phyloP scores from a whole-genome alignment of 1,284 basidiomycete genomes.

The Athelia psychrophila region DNA sequence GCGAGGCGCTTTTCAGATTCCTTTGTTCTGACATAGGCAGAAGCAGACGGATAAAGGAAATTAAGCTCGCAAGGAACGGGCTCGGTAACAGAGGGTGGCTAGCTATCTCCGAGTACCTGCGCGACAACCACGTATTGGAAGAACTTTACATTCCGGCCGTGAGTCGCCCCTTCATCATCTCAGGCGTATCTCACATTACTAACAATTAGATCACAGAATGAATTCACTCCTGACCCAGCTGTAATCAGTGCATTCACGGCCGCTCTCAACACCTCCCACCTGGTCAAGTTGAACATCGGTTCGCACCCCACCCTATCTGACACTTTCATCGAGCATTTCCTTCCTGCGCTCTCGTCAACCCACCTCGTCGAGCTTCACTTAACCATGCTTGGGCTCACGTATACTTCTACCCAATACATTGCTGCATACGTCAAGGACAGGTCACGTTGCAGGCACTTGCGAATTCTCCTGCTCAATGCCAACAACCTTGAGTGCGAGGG shows the following conservation, averaged over 20 bases:
- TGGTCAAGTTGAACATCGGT: constrained; percentile 44
- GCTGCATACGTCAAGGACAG: constrained; percentile 47
- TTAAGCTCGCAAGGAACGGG: constrained; percentile 52
- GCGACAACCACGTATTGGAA: constrained; percentile 41
- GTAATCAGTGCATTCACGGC: constrained; percentile 34
- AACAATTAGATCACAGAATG: constrained; percentile 36
- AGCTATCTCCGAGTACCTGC: constrained; percentile 51
- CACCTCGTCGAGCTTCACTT: constrained; percentile 54
- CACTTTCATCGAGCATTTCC: constrained; percentile 45
- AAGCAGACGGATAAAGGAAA: constrained; percentile 48
- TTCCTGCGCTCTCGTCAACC: constrained; percentile 43
- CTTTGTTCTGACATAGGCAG: constrained; percentile 46
- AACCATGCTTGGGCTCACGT: constrained; percentile 50
- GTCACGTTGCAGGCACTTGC: constrained; percentile 42
- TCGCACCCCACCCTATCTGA: constrained; percentile 43
- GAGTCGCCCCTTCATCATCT: constrained; percentile 21
- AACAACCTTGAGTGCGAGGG: constrained; percentile 49
- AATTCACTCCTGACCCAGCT: constrained; percentile 34
- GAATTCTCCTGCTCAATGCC: constrained; percentile 51
- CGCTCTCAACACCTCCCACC: constrained; percentile 46
- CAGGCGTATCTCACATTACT: neutral
- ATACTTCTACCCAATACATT: constrained; percentile 39
- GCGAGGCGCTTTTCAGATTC: constrained; percentile 51
- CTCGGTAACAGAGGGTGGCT: constrained; percentile 55
- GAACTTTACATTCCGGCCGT: constrained; percentile 57